Evolutionary conservation across 2,329 filamentous ascomycete genomes (phyloP).

Genomic region (Claviceps monticola): DNA sequence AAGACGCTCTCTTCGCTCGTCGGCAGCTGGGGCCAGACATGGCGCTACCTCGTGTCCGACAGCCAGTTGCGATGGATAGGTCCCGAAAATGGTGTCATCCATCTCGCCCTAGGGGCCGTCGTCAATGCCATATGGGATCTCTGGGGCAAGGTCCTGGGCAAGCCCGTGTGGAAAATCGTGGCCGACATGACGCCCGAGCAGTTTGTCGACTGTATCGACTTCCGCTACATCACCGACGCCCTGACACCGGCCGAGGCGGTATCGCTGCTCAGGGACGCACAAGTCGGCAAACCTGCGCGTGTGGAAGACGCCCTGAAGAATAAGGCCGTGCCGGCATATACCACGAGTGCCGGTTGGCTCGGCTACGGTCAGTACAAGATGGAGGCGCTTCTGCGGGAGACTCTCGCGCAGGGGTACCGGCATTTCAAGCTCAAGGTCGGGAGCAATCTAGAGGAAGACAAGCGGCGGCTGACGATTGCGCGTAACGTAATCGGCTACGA

Average conservation of each 20-base stretch:
- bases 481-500: slow-evolving; percentile 73
- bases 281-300: slow-evolving; percentile 55
- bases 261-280: slow-evolving; percentile 49
- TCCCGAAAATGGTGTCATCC: slow-evolving; percentile 86
- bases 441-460: slow-evolving; percentile 56
- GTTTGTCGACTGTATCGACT: slow-evolving; percentile 79
- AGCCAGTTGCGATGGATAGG: slow-evolving; percentile 88
- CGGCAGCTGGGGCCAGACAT: slow-evolving; percentile 72
- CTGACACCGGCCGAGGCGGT: slow-evolving; percentile 76
- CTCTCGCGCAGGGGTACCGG: slow-evolving; percentile 59
- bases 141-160: slow-evolving; percentile 77
- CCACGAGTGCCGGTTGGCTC: slow-evolving; percentile 83
- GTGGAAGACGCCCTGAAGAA: slow-evolving; percentile 59
- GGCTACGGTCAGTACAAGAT: slow-evolving; percentile 83
- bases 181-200: slow-evolving; percentile 83
- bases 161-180: slow-evolving; percentile 84
- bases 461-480: slow-evolving; percentile 56
- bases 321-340: slow-evolving; percentile 77
- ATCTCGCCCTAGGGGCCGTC: slow-evolving; percentile 77
- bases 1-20: slow-evolving; percentile 66
- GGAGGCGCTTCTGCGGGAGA: slow-evolving; percentile 59
- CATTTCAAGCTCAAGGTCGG: slow-evolving; percentile 93
- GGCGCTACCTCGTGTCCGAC: slow-evolving; percentile 84
- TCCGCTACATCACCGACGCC: slow-evolving; percentile 90
- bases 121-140: slow-evolving; percentile 91